Conservation (phyloP, 495 filamentous ascomycete genomes). For the Penicillium crystallinum region DNA sequence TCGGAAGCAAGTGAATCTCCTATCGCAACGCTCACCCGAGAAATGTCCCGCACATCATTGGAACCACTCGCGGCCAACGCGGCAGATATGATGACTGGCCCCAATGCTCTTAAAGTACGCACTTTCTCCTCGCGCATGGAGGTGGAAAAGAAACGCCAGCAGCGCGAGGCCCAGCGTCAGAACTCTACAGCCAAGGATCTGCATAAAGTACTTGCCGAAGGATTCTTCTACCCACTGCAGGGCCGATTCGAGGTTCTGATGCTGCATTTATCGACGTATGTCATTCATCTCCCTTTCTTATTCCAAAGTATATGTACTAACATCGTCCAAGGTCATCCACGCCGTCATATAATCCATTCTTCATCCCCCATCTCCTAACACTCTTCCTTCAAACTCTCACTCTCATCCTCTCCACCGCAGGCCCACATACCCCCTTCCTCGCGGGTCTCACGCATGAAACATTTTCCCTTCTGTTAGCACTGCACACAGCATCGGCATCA, state of each 20-base stretch:
- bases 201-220: constrained; percentile 64
- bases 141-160: constrained; percentile 57
- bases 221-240: constrained; percentile 77
- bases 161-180: constrained; percentile 37
- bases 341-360: constrained; percentile 36
- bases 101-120: constrained; percentile 77
- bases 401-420: constrained; percentile 46
- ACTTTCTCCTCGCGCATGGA: constrained; percentile 70
- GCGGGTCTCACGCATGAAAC: constrained; percentile 43
- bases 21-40: constrained; percentile 53
- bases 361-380: constrained; percentile 41
- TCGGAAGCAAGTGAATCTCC: constrained; percentile 42
- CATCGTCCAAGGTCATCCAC: constrained; percentile 26
- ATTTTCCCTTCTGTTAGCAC: constrained; percentile 39
- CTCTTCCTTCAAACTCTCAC: constrained; percentile 50
- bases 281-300: not conserved
- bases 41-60: constrained; percentile 65
- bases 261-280: constrained; percentile 40
- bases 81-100: constrained; percentile 66
- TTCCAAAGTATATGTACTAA: not conserved
- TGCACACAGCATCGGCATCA: constrained; percentile 39
- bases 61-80: constrained; percentile 68
- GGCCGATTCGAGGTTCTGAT: constrained; percentile 44
- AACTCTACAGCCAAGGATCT: constrained; percentile 66
- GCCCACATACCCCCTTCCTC: constrained; percentile 42